Conservation (phyloP, 208 protist species). For the Acanthamoeba sp. region DNA sequence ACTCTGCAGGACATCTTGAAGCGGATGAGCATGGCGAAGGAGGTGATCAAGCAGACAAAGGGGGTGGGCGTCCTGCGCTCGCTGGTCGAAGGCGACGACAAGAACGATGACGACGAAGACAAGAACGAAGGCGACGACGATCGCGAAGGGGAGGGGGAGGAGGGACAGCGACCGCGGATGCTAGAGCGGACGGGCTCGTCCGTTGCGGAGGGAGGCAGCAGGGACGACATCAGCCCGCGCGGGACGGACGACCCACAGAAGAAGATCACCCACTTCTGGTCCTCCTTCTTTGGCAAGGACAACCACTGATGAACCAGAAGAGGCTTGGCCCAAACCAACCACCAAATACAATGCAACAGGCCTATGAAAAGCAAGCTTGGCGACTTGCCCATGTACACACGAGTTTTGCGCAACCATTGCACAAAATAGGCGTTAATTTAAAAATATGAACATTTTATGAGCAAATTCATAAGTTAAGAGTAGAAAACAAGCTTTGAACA, state of each 20-base stretch:
- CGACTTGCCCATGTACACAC: too few species aligned
- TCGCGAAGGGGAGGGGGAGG: not conserved
- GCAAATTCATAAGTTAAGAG: too few species aligned
- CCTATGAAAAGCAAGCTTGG: too few species aligned
- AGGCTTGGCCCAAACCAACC: too few species aligned
- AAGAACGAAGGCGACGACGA: not conserved
- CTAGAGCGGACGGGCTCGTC: too few species aligned
- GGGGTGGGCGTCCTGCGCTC: not conserved
- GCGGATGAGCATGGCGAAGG: conserved; percentile 30
- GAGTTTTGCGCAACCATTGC: too few species aligned
- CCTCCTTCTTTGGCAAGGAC: conserved; percentile 65
- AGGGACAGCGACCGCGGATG: not conserved
- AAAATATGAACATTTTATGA: too few species aligned
- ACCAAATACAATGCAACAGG: too few species aligned
- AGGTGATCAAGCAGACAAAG: conserved; percentile 37
- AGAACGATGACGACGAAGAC: not conserved
- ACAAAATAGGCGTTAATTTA: too few species aligned
- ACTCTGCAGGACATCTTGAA: conserved; percentile 37
- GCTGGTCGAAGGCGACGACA: not conserved
- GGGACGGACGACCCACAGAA: conserved; percentile 42
- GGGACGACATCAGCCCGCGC: not conserved
- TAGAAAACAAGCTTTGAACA: too few species aligned
- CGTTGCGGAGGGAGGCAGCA: too few species aligned
- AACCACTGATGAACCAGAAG: too few species aligned
- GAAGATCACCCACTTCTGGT: conserved; percentile 66